phyloP scores from a whole-genome alignment of 139 green algal species.

The Tetraselmis striata region DNA sequence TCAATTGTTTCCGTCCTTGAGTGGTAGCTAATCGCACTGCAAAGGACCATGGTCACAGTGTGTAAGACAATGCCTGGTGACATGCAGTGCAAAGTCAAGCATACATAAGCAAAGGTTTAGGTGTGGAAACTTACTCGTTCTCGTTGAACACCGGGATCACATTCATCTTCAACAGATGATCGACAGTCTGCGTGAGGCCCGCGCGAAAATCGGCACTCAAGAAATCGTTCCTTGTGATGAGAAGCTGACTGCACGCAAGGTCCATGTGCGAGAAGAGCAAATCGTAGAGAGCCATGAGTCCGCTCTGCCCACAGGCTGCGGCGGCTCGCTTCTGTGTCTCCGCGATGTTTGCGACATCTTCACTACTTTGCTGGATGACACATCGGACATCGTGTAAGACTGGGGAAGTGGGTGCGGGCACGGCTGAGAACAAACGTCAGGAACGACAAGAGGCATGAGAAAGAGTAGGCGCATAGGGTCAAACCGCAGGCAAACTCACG shows the following conservation, averaged over 20 bases:
- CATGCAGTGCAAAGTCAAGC: neutral
- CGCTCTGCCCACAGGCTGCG: constrained; percentile 36
- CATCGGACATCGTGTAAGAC: too few species aligned
- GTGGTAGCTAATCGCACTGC: neutral
- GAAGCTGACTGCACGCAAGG: constrained; percentile 15
- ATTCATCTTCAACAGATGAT: constrained; percentile 39
- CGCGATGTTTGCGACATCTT: neutral
- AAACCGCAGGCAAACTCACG: too few species aligned
- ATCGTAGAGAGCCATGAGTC: constrained; percentile 64
- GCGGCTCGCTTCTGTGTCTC: constrained; percentile 17
- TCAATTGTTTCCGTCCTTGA: neutral
- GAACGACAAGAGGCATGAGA: too few species aligned
- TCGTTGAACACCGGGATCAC: constrained; percentile 66
- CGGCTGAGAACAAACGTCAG: too few species aligned
- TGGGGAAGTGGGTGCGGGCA: too few species aligned
- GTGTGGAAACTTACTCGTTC: constrained; percentile 54
- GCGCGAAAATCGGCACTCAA: constrained; percentile 10
- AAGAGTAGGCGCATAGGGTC: too few species aligned
- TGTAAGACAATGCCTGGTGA: neutral
- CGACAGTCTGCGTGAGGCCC: constrained; percentile 24
- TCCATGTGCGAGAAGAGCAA: constrained; percentile 48
- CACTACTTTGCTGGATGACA: too few species aligned
- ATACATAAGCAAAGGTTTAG: neutral
- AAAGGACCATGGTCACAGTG: too few species aligned
- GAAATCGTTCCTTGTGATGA: neutral